Percentiles rank a stretch among this genome's conserved stretches.
phyloP scores from a whole-genome alignment of 2,329 filamentous ascomycete species.

The Botrytis deweyae region DNA sequence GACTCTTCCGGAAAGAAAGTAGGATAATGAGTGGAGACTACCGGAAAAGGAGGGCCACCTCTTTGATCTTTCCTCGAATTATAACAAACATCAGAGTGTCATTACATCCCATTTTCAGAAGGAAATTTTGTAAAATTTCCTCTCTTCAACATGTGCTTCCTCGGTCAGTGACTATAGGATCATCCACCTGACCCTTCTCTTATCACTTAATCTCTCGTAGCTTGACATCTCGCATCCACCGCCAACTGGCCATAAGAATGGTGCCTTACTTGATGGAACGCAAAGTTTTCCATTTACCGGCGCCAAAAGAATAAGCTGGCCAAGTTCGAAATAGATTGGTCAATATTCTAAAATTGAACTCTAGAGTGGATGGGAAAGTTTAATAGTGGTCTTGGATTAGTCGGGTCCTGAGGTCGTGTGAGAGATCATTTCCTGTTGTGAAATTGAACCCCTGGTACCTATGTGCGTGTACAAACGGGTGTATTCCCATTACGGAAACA shows the following conservation, averaged over 20 bases:
- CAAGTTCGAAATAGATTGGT: neutral
- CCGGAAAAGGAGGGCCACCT: neutral
- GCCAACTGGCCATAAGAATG: neutral
- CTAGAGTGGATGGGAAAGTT: neutral
- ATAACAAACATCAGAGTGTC: neutral
- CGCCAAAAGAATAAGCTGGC: neutral
- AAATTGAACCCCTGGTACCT: constrained; percentile 1
- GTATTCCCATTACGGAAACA: neutral
- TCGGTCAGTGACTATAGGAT: neutral
- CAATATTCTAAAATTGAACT: neutral
- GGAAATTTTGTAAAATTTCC: neutral
- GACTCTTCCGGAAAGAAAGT: neutral
- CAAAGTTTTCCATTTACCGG: neutral
- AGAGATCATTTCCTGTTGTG: neutral
- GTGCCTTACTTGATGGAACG: neutral
- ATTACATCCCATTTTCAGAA: neutral
- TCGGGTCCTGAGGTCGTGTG: neutral
- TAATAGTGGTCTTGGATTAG: neutral
- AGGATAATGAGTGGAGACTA: neutral
- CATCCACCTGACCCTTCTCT: neutral
- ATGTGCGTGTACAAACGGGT: neutral
- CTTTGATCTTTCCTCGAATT: neutral
- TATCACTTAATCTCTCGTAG: neutral
- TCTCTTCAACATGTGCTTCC: neutral
- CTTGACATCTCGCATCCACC: neutral